Evolutionary conservation across 306 rosid genomes (phyloP).

Genomic region (Trichosanthes truncata): DNA sequence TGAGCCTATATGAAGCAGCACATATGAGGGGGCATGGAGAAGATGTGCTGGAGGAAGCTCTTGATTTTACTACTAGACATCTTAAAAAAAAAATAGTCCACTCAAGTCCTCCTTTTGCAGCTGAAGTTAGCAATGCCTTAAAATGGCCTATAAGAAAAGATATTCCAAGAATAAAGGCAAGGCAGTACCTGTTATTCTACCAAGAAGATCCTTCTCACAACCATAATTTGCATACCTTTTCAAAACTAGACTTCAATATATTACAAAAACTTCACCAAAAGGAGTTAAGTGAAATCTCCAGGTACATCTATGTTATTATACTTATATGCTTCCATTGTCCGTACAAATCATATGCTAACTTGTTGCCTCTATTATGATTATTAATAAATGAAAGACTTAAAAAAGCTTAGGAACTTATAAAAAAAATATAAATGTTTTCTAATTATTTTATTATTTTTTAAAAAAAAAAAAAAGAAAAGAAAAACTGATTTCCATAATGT

Average conservation of each 20-base stretch:
- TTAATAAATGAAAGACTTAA: too few species aligned
- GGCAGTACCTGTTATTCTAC: slow-evolving; percentile 23
- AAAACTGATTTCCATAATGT: too few species aligned
- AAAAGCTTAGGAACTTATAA: too few species aligned
- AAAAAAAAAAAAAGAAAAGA: too few species aligned
- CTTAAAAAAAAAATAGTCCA: not conserved
- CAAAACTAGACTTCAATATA: slow-evolving; percentile 36
- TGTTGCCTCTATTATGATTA: too few species aligned
- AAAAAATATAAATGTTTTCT: too few species aligned
- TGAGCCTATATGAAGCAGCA: slow-evolving; percentile 42
- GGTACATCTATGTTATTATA: not conserved
- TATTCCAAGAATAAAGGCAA: slow-evolving; percentile 27
- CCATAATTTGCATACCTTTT: slow-evolving; percentile 19
- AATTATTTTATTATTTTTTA: too few species aligned
- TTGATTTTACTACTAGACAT: slow-evolving; percentile 20
- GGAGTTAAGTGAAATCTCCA: slow-evolving; percentile 20
- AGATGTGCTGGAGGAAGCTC: slow-evolving; percentile 35
- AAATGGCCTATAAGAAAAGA: slow-evolving; percentile 19
- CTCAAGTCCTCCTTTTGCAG: not conserved
- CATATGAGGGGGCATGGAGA: slow-evolving; percentile 27
- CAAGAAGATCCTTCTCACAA: slow-evolving; percentile 22
- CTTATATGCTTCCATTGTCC: too few species aligned
- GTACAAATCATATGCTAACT: too few species aligned
- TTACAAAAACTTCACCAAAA: slow-evolving; percentile 30
- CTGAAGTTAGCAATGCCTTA: slow-evolving; percentile 16